phyloP scores from a whole-genome alignment of 345 rosid genomes.

The Diplotaxis tenuifolia region DNA sequence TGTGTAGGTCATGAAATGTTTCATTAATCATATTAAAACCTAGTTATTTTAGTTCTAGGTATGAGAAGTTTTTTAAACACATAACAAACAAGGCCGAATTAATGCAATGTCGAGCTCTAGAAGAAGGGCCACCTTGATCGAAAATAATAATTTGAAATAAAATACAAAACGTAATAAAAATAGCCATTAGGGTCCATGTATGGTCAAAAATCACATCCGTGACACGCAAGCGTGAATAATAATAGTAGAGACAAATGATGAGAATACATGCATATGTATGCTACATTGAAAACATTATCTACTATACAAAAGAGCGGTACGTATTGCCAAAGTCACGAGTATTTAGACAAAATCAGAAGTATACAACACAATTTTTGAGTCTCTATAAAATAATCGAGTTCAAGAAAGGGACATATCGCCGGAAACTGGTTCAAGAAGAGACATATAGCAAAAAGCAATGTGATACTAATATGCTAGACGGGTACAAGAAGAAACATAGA shows the following conservation, averaged over 20 bases:
- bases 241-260: slow-evolving; percentile 25
- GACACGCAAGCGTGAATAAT: slow-evolving; percentile 33
- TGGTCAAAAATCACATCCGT: slow-evolving; percentile 56
- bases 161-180: slow-evolving; percentile 22
- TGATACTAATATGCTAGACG: neutral
- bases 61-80: too few species aligned
- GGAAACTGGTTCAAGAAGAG: slow-evolving; percentile 1
- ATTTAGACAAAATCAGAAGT: neutral
- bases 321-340: neutral
- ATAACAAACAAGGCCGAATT: neutral
- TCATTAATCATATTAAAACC: too few species aligned
- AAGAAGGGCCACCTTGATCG: neutral
- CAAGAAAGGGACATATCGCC: neutral
- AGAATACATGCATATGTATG: neutral
- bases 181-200: slow-evolving; percentile 25
- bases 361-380: neutral
- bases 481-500: neutral
- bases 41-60: too few species aligned
- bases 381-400: neutral
- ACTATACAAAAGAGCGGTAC: neutral
- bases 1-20: too few species aligned
- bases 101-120: neutral
- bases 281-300: neutral
- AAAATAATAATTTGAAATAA: neutral
- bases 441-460: neutral